These are phyloP conservation scores for Penstemon newberryi DNA, from an alignment of 257 asterid genomes.

Conservation along the genomic window DNA sequence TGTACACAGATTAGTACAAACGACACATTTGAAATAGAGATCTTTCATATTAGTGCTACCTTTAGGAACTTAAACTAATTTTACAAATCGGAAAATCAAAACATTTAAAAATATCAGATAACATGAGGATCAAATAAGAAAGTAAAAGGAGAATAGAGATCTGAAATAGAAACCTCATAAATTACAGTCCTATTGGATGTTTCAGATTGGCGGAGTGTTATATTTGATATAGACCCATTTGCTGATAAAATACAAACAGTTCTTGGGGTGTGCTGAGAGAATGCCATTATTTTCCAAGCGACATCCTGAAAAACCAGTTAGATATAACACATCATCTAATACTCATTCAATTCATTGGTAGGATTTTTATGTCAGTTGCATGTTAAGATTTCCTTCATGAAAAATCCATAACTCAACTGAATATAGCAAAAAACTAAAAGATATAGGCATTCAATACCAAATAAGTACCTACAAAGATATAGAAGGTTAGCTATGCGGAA, in stretches of 20 bases:
- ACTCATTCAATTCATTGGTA: too few relatives aligned
- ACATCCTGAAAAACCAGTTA: conserved; percentile 29
- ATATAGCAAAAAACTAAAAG: too few relatives aligned
- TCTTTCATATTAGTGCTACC: not conserved
- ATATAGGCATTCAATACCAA: too few relatives aligned
- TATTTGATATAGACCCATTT: conserved; percentile 28
- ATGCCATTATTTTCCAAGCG: conserved; percentile 25
- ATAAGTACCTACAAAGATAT: too few relatives aligned
- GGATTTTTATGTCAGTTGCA: too few relatives aligned
- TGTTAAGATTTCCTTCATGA: too few relatives aligned
- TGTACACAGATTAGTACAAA: conserved; percentile 8
- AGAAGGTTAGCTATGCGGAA: too few relatives aligned
- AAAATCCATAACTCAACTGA: too few relatives aligned
- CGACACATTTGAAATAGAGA: not conserved
- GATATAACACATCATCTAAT: not conserved
- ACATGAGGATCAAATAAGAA: not conserved
- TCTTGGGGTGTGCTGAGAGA: conserved; percentile 12
- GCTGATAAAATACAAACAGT: conserved; percentile 27
- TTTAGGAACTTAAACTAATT: not conserved
- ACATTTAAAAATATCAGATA: not conserved
- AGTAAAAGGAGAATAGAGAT: not conserved
- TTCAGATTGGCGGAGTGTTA: conserved; percentile 21
- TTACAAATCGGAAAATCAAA: not conserved
- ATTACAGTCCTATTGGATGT: conserved; percentile 18
- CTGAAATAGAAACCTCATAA: conserved; percentile 26